Conservation (phyloP, 2,329 filamentous ascomycete species). For the Fusarium sp. region DNA sequence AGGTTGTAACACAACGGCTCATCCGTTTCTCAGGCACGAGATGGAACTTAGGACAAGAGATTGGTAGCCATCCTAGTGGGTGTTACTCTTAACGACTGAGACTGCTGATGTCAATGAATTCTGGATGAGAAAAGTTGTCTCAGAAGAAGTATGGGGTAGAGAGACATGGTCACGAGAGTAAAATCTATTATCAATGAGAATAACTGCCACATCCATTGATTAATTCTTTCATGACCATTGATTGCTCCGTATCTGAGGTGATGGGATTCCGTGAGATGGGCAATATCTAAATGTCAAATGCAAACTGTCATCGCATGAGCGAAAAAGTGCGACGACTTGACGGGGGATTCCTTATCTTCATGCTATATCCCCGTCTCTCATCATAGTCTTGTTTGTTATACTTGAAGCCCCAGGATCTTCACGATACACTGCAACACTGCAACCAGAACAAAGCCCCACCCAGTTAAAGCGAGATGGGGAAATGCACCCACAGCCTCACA, state of each 20-base stretch:
- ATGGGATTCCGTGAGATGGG: background rate
- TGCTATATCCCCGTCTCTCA: constrained; percentile 10
- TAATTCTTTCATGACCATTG: background rate
- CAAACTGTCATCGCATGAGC: background rate
- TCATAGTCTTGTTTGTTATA: constrained; percentile 25
- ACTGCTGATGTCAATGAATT: constrained; percentile 1
- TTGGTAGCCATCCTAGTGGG: background rate
- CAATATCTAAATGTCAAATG: background rate
- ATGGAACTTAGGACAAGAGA: constrained; percentile 9
- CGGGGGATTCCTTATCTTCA: background rate
- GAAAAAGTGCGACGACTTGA: background rate
- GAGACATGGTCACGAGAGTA: constrained; percentile 9
- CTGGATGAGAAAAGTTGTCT: constrained; percentile 19
- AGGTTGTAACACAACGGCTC: constrained; percentile 6
- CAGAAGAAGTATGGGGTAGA: constrained; percentile 5
- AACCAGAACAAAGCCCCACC: constrained; percentile 20
- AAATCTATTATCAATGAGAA: constrained; percentile 24
- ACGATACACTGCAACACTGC: constrained; percentile 16
- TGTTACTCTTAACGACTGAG: constrained; percentile 15
- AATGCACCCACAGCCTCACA: constrained; percentile 15
- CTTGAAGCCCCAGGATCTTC: constrained; percentile 23
- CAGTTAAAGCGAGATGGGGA: constrained; percentile 12
- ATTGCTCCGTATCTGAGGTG: background rate
- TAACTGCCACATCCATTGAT: background rate
- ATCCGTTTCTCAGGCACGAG: constrained; percentile 3